Conservation (phyloP, 148 eudicot species). For the Rhododendron ovatum region DNA sequence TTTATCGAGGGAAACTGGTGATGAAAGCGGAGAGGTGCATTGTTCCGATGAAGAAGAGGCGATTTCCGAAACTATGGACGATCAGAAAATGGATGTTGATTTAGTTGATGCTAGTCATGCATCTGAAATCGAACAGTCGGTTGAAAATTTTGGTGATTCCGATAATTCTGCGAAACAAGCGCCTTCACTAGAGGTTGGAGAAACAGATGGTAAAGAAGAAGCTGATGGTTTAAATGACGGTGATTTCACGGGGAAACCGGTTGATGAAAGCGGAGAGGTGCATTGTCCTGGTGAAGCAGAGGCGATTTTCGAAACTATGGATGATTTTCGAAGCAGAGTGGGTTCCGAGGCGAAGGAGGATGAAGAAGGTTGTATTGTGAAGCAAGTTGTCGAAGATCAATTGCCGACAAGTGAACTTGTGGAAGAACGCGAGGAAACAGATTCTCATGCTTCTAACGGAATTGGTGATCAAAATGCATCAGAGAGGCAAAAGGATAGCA, state of each 20-base stretch:
- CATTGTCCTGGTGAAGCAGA: not conserved
- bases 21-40: not conserved
- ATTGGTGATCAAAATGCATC: too few species aligned
- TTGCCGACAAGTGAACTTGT: not conserved
- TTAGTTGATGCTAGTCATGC: not conserved
- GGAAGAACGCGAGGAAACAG: not conserved
- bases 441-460: not conserved
- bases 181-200: not conserved
- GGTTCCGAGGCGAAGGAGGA: constrained; percentile 12
- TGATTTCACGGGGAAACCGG: not conserved
- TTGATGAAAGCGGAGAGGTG: not conserved
- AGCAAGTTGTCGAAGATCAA: constrained; percentile 8
- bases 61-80: not conserved
- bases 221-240: not conserved
- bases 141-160: not conserved
- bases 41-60: not conserved
- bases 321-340: not conserved
- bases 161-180: not conserved
- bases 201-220: not conserved
- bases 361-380: constrained; percentile 15
- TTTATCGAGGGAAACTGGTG: not conserved
- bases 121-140: not conserved
- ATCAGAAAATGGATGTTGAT: not conserved
- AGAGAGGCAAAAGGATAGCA: not conserved
- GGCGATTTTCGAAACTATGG: not conserved